phyloP scores from a whole-genome alignment of 805 yeast genomes.

The Candida tammaniensis region DNA sequence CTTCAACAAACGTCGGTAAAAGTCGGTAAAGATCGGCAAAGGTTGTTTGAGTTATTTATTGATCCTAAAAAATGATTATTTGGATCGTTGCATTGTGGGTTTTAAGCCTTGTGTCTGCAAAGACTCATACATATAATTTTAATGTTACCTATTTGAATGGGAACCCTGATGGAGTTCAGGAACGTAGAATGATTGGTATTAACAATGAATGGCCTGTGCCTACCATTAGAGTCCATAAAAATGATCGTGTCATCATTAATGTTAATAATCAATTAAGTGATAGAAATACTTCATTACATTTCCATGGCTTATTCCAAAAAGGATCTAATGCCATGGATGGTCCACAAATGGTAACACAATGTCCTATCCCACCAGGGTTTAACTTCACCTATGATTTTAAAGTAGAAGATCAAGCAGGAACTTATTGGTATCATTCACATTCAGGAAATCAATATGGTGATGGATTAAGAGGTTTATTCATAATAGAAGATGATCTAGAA shows the following conservation, averaged over 20 bases:
- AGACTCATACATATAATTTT: conserved; percentile 34
- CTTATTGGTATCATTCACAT: conserved; percentile 77
- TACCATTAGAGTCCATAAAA: conserved; percentile 30
- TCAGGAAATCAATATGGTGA: conserved; percentile 76
- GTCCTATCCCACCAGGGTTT: conserved; percentile 42
- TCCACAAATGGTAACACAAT: conserved; percentile 44
- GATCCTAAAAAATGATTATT: too few species aligned
- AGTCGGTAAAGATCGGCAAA: too few species aligned
- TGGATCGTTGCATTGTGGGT: too few species aligned
- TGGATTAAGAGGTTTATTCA: conserved; percentile 68
- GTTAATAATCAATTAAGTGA: conserved; percentile 32
- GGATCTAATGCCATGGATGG: conserved; percentile 44
- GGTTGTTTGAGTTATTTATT: too few species aligned
- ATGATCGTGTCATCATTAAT: conserved; percentile 40
- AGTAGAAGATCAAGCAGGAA: conserved; percentile 34
- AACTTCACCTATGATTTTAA: conserved; percentile 39
- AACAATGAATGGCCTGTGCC: conserved; percentile 50
- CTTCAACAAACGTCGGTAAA: too few species aligned
- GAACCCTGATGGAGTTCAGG: conserved; percentile 56
- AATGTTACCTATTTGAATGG: conserved; percentile 38
- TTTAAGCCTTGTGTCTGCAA: too few species aligned
- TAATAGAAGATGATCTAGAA: conserved; percentile 45
- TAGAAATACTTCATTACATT: conserved; percentile 39
- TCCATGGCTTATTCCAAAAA: conserved; percentile 44
- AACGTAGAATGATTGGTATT: conserved; percentile 55